These are phyloP conservation scores for Penicillium longicatenatum DNA, from an alignment of 495 filamentous ascomycete genomes.

Conservation along the genomic window DNA sequence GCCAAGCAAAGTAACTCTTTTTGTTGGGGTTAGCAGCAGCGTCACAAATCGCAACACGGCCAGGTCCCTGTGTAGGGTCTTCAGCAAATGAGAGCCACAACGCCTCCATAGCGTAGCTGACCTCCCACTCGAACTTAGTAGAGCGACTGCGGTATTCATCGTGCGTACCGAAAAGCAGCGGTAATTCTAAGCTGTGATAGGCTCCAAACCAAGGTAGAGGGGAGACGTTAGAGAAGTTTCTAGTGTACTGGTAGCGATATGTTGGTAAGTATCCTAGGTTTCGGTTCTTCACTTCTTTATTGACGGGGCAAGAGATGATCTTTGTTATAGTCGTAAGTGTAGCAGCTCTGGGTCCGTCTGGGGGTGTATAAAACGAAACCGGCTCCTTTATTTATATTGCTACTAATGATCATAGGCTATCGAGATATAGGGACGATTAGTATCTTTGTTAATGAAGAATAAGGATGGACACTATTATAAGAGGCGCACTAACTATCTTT, in stretches of 20 bases:
- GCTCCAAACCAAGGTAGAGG: conserved; percentile 44
- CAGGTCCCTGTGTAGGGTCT: conserved; percentile 8
- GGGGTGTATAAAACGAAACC: too few species aligned
- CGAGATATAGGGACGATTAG: too few species aligned
- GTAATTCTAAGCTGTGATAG: conserved; percentile 46
- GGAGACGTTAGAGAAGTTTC: conserved; percentile 50
- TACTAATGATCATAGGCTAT: not conserved
- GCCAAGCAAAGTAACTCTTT: conserved; percentile 11
- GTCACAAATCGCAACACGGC: conserved; percentile 3
- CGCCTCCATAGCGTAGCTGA: conserved; percentile 19
- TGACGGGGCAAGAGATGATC: too few species aligned
- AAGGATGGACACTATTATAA: too few species aligned
- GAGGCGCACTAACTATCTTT: too few species aligned
- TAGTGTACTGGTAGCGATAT: conserved; percentile 46
- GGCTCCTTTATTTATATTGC: too few species aligned
- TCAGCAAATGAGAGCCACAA: conserved; percentile 11
- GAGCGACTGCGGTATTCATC: conserved; percentile 15
- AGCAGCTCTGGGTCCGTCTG: too few species aligned
- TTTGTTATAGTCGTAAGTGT: too few species aligned
- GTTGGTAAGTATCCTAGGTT: conserved; percentile 17
- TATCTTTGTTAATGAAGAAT: too few species aligned
- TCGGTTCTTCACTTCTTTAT: too few species aligned
- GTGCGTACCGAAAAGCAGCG: conserved; percentile 45
- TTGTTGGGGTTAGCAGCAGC: conserved; percentile 8
- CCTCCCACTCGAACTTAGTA: conserved; percentile 18